Percentiles rank a stretch among this genome's conserved stretches.
These are phyloP conservation scores for Picochlorum sp. DNA, from an alignment of 139 green algal species.

Conservation along the genomic window DNA sequence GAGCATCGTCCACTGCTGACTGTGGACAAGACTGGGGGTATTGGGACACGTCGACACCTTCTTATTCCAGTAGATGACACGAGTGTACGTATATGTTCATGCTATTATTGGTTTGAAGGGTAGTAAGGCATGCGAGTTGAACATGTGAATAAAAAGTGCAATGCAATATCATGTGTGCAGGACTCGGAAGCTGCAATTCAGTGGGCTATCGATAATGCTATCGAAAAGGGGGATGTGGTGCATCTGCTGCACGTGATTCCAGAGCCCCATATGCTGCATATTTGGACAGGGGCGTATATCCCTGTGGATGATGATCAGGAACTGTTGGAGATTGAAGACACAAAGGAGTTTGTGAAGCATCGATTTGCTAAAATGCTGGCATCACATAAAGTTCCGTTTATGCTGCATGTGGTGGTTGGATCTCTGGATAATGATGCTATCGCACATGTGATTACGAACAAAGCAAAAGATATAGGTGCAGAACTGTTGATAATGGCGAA, in stretches of 20 bases:
- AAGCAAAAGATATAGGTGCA: slow-evolving; percentile 10
- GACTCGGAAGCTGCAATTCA: slow-evolving; percentile 12
- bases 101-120: neutral
- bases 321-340: slow-evolving; percentile 18
- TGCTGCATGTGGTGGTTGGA: slow-evolving; percentile 21
- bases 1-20: neutral
- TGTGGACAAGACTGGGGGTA: neutral
- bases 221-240: slow-evolving; percentile 6
- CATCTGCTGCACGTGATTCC: slow-evolving; percentile 24
- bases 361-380: slow-evolving; percentile 17
- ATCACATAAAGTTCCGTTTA: slow-evolving; percentile 17
- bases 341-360: slow-evolving; percentile 20
- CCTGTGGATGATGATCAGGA: slow-evolving; percentile 18
- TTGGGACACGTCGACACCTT: slow-evolving; percentile 2
- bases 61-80: slow-evolving; percentile 15
- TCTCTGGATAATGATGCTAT: slow-evolving; percentile 10
- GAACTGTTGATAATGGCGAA: slow-evolving; percentile 6
- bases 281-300: slow-evolving; percentile 19
- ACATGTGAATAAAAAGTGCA: neutral
- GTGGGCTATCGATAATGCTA: slow-evolving; percentile 8
- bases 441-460: slow-evolving; percentile 8
- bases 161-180: too few species aligned
- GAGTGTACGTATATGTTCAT: too few species aligned
- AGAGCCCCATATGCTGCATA: slow-evolving; percentile 23
- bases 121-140: neutral